Evolutionary conservation across 768 basidiomycete species (phyloP), one percentile per base, ranked within the genome.

Genomic region (Phanerochaete sordida): DNA sequence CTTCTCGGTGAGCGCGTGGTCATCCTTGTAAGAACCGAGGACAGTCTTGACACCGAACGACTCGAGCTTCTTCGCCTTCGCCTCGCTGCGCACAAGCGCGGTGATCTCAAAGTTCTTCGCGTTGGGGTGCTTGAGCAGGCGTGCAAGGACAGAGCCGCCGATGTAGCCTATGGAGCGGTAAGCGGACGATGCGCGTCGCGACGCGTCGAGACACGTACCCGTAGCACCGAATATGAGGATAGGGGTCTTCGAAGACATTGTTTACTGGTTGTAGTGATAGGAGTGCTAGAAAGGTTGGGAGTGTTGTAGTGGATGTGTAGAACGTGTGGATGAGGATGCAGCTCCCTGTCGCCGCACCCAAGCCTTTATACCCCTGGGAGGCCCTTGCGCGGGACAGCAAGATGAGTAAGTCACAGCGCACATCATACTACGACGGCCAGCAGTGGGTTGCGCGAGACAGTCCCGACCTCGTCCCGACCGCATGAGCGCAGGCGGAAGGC

Each of bases 131-230:
- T 70, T 67, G 56, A 85, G 72, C 13, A 85, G 72, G 33, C 74
- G 76, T 1, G 73, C 60, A 2, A 86, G 74, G 27, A 84, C 81
- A 1, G 80, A 76, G 24, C 83, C 85, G 0, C 84, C 83, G 47
- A 84, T 81, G 68, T 85, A 86, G 6, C 83, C 84, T 81, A 21
- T 19, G 15, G 23, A 9, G n/a, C 7, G 15, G 8, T 13, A 35
- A 50, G 0, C 43, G n/a, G n/a, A 11, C 4, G 44, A 2, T 5
- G n/a, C 6, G 16, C 13, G n/a, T 5, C 7, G 24, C 7, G 16
- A 15, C 28, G 26, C 27, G 13, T 31, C 19, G 1, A 53, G 13
- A 23, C 28, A 45, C 56, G 23, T 16, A 64, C 62, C 62, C 23
- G 62, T 64, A 3, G 59, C 54, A n/a, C 62, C 62, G 19, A 58